phyloP scores from a whole-genome alignment of 2,329 filamentous ascomycete species.

The Trichoderma pleuroti region DNA sequence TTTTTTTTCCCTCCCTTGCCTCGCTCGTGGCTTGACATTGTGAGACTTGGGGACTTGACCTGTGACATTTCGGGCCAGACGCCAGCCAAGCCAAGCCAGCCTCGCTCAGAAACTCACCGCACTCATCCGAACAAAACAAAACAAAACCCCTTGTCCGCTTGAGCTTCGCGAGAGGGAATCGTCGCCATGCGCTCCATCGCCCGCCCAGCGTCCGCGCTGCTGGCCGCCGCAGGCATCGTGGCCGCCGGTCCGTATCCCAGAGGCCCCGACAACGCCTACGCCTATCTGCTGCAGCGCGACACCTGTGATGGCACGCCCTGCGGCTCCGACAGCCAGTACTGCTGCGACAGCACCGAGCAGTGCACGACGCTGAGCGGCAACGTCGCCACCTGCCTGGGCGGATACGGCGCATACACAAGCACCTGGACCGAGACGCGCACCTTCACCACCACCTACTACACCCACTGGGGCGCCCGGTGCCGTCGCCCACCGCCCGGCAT shows the following conservation, averaged over 20 bases:
- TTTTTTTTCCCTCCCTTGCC: background rate
- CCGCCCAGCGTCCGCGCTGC: constrained; percentile 27
- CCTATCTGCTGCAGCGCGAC: constrained; percentile 46
- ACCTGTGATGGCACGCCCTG: constrained; percentile 46
- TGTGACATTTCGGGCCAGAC: background rate
- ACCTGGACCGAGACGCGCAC: constrained; percentile 61
- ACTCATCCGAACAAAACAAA: background rate
- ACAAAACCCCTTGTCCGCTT: background rate
- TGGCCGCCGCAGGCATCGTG: constrained; percentile 33
- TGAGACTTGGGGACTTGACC: background rate
- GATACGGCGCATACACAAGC: constrained; percentile 45
- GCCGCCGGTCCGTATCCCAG: constrained; percentile 49
- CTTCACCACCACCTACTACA: constrained; percentile 57
- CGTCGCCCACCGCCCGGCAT: constrained; percentile 42
- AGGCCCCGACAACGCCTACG: constrained; percentile 46
- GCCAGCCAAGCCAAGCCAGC: background rate
- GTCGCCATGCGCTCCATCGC: constrained; percentile 17
- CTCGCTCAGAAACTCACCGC: background rate
- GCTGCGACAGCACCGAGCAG: constrained; percentile 47
- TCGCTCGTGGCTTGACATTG: background rate
- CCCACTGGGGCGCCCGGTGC: constrained; percentile 46
- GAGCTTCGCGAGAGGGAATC: background rate
- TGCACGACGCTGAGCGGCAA: constrained; percentile 50
- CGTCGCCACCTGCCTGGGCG: constrained; percentile 47
- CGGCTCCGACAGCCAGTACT: constrained; percentile 53